These are phyloP conservation scores for Tardiomyces blankii DNA, from an alignment of 1,139 yeast genomes.

Conservation along the genomic window DNA sequence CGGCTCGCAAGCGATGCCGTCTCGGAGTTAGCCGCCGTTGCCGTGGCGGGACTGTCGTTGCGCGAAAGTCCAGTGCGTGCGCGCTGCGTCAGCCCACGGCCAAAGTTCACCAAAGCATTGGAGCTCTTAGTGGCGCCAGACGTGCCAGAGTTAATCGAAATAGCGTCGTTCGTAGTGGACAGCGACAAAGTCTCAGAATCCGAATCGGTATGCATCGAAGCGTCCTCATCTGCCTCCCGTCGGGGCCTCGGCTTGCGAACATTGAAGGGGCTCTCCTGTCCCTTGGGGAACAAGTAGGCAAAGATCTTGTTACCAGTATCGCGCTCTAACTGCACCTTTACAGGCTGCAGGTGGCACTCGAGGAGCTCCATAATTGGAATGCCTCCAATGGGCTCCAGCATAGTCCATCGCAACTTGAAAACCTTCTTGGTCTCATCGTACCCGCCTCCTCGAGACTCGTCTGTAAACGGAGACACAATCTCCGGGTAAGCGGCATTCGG, in stretches of 20 bases:
- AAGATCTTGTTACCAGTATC: constrained; percentile 50
- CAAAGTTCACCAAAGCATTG: too few species aligned
- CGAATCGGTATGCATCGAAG: too few species aligned
- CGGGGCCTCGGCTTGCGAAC: too few species aligned
- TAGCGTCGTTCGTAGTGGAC: too few species aligned
- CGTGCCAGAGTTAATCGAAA: too few species aligned
- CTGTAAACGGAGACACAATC: constrained; percentile 43
- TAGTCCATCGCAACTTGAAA: constrained; percentile 54
- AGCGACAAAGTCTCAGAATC: too few species aligned
- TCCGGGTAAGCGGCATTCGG: constrained; percentile 59
- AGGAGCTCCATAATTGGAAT: constrained; percentile 53
- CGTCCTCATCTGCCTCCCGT: too few species aligned
- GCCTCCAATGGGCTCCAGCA: constrained; percentile 79
- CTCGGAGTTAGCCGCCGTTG: too few species aligned
- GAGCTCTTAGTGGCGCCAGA: too few species aligned
- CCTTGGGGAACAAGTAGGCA: constrained; percentile 54
- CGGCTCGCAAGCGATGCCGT: neutral
- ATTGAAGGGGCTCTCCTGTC: constrained; percentile 10
- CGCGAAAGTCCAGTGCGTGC: too few species aligned
- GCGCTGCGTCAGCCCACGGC: too few species aligned
- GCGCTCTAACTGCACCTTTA: constrained; percentile 64
- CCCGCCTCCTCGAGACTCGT: constrained; percentile 6
- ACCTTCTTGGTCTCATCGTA: constrained; percentile 24
- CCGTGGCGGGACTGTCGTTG: too few species aligned
- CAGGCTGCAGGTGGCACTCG: constrained; percentile 45